Evolutionary conservation across 2,329 filamentous ascomycete species (phyloP), one percentile per base, ranked within the genome.

Genomic region (Ceratocystiopsis sp.): DNA sequence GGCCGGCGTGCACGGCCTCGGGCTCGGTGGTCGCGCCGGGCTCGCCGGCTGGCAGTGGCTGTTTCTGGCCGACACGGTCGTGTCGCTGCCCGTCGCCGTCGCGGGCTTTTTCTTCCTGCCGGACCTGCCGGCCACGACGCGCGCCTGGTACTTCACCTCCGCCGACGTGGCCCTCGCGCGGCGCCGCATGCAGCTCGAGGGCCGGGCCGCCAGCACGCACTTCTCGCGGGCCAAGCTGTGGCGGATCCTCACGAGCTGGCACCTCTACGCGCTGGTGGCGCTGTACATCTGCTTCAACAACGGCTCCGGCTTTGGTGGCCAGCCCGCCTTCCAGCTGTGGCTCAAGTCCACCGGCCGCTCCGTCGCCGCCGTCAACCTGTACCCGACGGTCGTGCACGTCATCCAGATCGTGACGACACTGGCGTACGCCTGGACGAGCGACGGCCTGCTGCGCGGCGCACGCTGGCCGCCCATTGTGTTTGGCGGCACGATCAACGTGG

Each of bases 241-340:
- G 55, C 71, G 68, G 50, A 79, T 80, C 16, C 70, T 80, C 45
- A 63, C 64, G 0, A 71, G 69, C 7, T 81, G 78, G 77, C 76
- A 77, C 48, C 71, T 81, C 2, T 81, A 76, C 44, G 49, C 68
- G 0, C 59, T 82, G 3, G 66, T 66, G 0, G 43, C 71, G 0
- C 56, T 79, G 1, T 81, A 80, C 53, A 64, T 80, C 52, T 67
- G 71, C 37, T 80, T 79, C 61, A 78, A 77, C 56, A 80, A 81
- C 50, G 73, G 67, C 2, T 29, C 16, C 37, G 49, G 45, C 29
- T 48, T 47, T 19, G 61, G 59, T 16, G 52, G 60, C 13, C 69
- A 73, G 53, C 75, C 76, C 0, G 65, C 71, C 0, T 80, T 80
- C 49, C 51, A 61, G 18, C 52, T 68, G 0, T 69, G 65, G 65